Evolutionary conservation across 2,329 filamentous ascomycete species (phyloP), one percentile per base, ranked within the genome.

Genomic region (Aspergillus sp.): DNA sequence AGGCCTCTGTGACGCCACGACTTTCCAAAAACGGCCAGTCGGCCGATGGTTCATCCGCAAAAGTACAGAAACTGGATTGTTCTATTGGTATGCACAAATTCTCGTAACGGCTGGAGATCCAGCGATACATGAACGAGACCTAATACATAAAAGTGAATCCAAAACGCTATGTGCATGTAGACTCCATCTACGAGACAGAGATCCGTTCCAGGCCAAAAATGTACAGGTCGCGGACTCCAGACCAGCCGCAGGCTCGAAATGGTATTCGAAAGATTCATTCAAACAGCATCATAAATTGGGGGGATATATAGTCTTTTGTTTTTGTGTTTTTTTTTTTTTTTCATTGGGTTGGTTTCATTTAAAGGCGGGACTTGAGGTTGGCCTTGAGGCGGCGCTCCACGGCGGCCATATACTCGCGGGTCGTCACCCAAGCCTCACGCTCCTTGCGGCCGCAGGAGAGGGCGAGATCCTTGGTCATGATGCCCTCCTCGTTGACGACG

Each of bases 391-490:
- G 82, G 76, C 84, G 86, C 85, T 97, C 93, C 47, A 97, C 93
- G 38, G 93, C 93, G 68, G 88, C 84, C 69, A 99, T 78, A 79
- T 97, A 99, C 79, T 95, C 88, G 63, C 81, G 83, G 52, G 93
- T 97, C 49, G 91, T 96, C 63, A 95, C 94, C 77, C 92, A 97
- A 69, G 90, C 87, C 65, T 84, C 84, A 61, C 89, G 84, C 56
- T 83, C 87, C 65, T 87, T 91, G 82, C 92, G 92, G 66, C 94
- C 94, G 72, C 89, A 94, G 45, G 92, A 89, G 54, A 97, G 83
- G n/a, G 94, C 94, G 65, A 99, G 78, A 76, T 99, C 94, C 85
- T 99, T 99, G 74, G 94, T 99, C 94, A 97, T 99, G 79, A 97
- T 88, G 58, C 89, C 89, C 70, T 97, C 93, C 53, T 89, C 75